Conservation (phyloP, 805 yeast species). For the Jamesozyma hellenica region DNA sequence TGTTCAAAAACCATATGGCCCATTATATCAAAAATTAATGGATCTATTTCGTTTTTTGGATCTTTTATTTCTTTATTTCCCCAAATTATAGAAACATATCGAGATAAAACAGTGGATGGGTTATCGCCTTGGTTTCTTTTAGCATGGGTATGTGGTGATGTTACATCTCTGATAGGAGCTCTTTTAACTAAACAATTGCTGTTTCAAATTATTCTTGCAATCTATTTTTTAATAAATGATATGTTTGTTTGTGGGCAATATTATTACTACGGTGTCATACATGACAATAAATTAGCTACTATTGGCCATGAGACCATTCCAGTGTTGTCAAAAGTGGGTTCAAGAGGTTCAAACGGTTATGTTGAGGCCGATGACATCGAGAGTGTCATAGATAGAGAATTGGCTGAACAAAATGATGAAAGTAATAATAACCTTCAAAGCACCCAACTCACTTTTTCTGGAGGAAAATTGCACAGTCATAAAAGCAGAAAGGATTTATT, state of each 20-base stretch:
- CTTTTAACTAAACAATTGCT: conserved; percentile 64
- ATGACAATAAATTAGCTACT: conserved; percentile 25
- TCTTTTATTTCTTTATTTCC: conserved; percentile 45
- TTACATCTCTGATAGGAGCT: conserved; percentile 57
- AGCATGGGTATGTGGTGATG: conserved; percentile 37
- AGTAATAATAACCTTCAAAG: background rate
- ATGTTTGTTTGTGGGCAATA: conserved; percentile 57
- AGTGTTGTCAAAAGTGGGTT: conserved; percentile 4
- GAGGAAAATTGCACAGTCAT: conserved; percentile 4
- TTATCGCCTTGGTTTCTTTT: conserved; percentile 43
- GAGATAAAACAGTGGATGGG: conserved; percentile 51
- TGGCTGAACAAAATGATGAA: background rate
- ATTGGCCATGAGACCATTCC: conserved; percentile 29
- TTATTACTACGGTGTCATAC: conserved; percentile 46
- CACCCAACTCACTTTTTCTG: conserved; percentile 1
- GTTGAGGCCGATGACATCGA: conserved; percentile 2
- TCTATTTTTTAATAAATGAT: conserved; percentile 69
- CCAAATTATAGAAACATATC: conserved; percentile 45
- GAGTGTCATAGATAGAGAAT: background rate
- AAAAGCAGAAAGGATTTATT: conserved; percentile 9
- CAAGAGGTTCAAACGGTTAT: background rate
- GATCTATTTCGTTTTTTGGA: conserved; percentile 38
- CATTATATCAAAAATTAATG: conserved; percentile 29
- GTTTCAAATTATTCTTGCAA: conserved; percentile 67
- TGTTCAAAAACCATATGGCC: conserved; percentile 16